These are phyloP conservation scores for Xerocomellus chrysenteron DNA, from an alignment of 768 basidiomycete species.

Conservation along the genomic window DNA sequence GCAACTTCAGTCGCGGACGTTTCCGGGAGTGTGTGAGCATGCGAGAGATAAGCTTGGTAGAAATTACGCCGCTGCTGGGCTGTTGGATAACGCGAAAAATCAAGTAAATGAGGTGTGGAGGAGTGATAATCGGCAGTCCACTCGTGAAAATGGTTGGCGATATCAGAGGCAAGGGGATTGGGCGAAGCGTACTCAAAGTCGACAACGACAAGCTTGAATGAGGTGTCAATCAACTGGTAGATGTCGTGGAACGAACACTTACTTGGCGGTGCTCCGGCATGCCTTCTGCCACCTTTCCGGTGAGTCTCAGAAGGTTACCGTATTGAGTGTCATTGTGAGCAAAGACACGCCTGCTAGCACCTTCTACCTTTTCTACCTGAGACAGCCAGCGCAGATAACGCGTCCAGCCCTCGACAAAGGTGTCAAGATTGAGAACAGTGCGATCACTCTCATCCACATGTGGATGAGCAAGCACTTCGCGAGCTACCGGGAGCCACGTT, in stretches of 20 bases:
- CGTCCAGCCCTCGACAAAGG: conserved; percentile 63
- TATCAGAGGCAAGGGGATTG: conserved; percentile 92
- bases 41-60: conserved; percentile 77
- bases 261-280: conserved; percentile 78
- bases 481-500: conserved; percentile 70
- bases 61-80: conserved; percentile 74
- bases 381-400: conserved; percentile 71
- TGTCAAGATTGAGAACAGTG: conserved; percentile 59
- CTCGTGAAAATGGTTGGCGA: conserved; percentile 96
- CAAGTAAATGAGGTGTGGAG: conserved; percentile 63
- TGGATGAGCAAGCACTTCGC: conserved; percentile 69
- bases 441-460: conserved; percentile 45
- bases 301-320: conserved; percentile 84
- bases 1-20: conserved; percentile 21
- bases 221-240: conserved; percentile 12
- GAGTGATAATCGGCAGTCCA: conserved; percentile 93
- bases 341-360: conserved; percentile 68
- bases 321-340: conserved; percentile 97
- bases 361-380: conserved; percentile 53
- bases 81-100: conserved; percentile 69
- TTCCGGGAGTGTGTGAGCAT: conserved; percentile 37
- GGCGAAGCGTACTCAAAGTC: conserved; percentile 97
- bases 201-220: conserved; percentile 82
- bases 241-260: conserved; percentile 21
- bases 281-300: conserved; percentile 46